phyloP scores from a whole-genome alignment of 2,329 filamentous ascomycete genomes.

The Ophiostoma pallidulum region DNA sequence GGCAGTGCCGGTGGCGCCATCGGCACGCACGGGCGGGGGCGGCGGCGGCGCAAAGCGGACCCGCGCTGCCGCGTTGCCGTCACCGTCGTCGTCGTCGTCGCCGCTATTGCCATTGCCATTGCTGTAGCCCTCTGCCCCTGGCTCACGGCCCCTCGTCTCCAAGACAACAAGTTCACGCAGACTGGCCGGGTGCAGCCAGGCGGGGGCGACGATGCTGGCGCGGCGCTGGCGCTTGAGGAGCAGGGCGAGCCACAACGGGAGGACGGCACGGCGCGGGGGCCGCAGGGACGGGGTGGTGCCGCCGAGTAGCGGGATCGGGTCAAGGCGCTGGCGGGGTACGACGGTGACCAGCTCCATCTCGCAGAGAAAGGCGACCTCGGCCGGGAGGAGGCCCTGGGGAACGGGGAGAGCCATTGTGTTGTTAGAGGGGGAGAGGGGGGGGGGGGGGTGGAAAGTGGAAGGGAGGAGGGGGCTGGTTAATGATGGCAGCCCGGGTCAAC shows the following conservation, averaged over 20 bases:
- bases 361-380: conserved; percentile 87
- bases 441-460: neutral
- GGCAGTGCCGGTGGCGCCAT: conserved; percentile 39
- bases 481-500: too few relatives aligned
- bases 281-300: conserved; percentile 66
- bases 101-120: too few relatives aligned
- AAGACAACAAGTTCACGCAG: conserved; percentile 69
- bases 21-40: conserved; percentile 47
- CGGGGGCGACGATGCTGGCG: conserved; percentile 82
- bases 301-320: conserved; percentile 72
- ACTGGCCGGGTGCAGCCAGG: conserved; percentile 74
- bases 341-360: conserved; percentile 97
- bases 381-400: conserved; percentile 56
- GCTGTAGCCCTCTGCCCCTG: too few relatives aligned
- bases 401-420: conserved; percentile 41
- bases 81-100: neutral
- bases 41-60: conserved; percentile 71
- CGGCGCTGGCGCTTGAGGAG: conserved; percentile 90
- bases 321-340: conserved; percentile 81
- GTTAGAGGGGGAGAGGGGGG: neutral
- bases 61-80: conserved; percentile 33
- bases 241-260: conserved; percentile 91
- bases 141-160: conserved; percentile 55
- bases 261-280: conserved; percentile 67
- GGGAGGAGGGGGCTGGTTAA: neutral